phyloP scores from a whole-genome alignment of 495 filamentous ascomycete species.

The Aspergillus nidulans region DNA sequence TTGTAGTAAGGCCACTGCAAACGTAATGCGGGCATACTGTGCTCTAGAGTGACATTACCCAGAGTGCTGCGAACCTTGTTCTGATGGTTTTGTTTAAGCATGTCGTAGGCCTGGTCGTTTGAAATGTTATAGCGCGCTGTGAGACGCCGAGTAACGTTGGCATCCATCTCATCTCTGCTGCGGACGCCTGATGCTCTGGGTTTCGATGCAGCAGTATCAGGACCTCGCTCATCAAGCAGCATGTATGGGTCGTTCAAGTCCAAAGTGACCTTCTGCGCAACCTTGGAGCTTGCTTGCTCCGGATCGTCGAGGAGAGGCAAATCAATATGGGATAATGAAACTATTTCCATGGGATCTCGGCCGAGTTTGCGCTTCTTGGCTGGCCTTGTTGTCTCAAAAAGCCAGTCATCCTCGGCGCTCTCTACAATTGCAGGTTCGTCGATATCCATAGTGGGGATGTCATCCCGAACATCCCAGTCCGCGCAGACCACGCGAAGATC shows the following conservation, averaged over 20 bases:
- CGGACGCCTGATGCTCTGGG: slow-evolving; percentile 31
- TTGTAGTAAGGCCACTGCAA: slow-evolving; percentile 93
- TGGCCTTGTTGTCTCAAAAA: slow-evolving; percentile 40
- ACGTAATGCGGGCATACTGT: slow-evolving; percentile 83
- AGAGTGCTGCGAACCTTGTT: slow-evolving; percentile 90
- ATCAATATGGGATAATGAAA: slow-evolving; percentile 43
- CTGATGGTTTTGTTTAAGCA: slow-evolving; percentile 92
- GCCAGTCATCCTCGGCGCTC: slow-evolving; percentile 51
- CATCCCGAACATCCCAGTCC: slow-evolving; percentile 70
- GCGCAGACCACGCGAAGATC: slow-evolving; percentile 77
- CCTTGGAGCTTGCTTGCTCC: slow-evolving; percentile 55
- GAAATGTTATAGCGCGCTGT: slow-evolving; percentile 87
- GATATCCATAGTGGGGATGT: slow-evolving; percentile 28
- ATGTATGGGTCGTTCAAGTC: slow-evolving; percentile 88
- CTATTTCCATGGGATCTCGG: slow-evolving; percentile 33
- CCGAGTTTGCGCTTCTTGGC: slow-evolving; percentile 50
- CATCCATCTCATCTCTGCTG: slow-evolving; percentile 37
- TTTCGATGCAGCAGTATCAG: slow-evolving; percentile 43
- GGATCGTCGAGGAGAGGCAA: slow-evolving; percentile 58
- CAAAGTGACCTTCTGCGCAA: slow-evolving; percentile 73
- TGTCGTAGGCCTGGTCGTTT: slow-evolving; percentile 91
- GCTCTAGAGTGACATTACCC: slow-evolving; percentile 79
- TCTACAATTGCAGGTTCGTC: slow-evolving; percentile 21
- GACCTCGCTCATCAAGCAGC: slow-evolving; percentile 63
- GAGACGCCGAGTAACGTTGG: slow-evolving; percentile 43